These are phyloP conservation scores for Vitis labrusca DNA, from an alignment of 164 flowering plant species.

Conservation along the genomic window DNA sequence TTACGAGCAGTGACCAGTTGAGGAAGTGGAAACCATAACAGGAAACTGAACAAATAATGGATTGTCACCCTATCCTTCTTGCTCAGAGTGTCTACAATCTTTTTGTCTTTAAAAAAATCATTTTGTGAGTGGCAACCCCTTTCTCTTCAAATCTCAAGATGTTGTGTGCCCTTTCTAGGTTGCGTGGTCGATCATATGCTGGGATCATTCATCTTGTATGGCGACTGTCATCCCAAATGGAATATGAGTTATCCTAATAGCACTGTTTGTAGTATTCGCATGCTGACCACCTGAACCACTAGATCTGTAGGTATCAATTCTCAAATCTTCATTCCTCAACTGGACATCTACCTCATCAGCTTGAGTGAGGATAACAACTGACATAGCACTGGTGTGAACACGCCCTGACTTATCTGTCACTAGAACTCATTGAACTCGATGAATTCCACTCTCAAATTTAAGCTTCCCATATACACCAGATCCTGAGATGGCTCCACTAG, in stretches of 20 bases:
- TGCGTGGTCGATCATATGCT: constrained; percentile 58
- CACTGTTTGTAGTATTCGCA: constrained; percentile 98
- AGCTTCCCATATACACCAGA: constrained; percentile 80
- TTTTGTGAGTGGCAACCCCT: too few relatives aligned
- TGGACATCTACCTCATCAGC: constrained; percentile 98
- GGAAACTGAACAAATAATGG: too few relatives aligned
- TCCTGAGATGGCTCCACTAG: constrained; percentile 33
- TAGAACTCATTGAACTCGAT: constrained; percentile 98
- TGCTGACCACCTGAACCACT: constrained; percentile 99
- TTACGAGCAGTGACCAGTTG: too few relatives aligned
- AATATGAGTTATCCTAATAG: constrained; percentile 86
- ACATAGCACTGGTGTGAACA: constrained; percentile 95
- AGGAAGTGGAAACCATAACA: too few relatives aligned
- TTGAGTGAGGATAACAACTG: constrained; percentile 97
- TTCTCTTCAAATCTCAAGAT: too few relatives aligned
- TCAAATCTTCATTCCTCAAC: constrained; percentile 78
- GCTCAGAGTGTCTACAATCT: too few relatives aligned
- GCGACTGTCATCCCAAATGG: constrained; percentile 73
- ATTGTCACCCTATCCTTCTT: too few relatives aligned
- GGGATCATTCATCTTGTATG: constrained; percentile 97
- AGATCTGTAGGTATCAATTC: constrained; percentile 90
- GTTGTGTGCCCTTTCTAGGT: too few relatives aligned
- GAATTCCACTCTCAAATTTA: constrained; percentile 98
- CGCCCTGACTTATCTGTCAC: constrained; percentile 94
- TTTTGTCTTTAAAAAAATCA: too few relatives aligned